Percentiles rank a stretch among this genome's conserved stretches.
These are phyloP conservation scores for Xylaria telfairii DNA, from an alignment of 495 filamentous ascomycete genomes.

Conservation along the genomic window DNA sequence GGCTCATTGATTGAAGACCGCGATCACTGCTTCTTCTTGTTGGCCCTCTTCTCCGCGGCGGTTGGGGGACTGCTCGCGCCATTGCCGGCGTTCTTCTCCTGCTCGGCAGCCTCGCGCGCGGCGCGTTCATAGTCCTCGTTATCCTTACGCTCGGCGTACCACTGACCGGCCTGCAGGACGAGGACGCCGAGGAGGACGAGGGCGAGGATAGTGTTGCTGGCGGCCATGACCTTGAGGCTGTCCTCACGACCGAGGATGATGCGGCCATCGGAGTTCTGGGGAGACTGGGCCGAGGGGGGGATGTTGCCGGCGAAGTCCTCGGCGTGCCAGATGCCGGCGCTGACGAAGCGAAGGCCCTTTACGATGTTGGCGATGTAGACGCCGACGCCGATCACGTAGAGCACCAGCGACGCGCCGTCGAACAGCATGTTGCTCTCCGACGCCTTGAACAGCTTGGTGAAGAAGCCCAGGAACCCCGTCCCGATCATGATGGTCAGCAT, in stretches of 20 bases:
- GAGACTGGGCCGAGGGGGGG: slow-evolving; percentile 50
- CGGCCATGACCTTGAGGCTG: slow-evolving; percentile 86
- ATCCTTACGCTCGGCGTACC: slow-evolving; percentile 97
- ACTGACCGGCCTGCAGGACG: slow-evolving; percentile 95
- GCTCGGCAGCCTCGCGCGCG: slow-evolving; percentile 59
- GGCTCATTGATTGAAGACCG: background rate
- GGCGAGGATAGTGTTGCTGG: slow-evolving; percentile 93
- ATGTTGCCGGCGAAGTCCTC: slow-evolving; percentile 44
- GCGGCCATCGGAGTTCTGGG: slow-evolving; percentile 43
- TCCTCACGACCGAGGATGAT: slow-evolving; percentile 75
- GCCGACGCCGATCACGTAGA: slow-evolving; percentile 89
- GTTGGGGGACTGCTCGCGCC: slow-evolving; percentile 30
- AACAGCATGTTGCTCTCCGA: slow-evolving; percentile 94
- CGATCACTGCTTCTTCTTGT: slow-evolving; percentile 44
- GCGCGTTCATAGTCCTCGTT: slow-evolving; percentile 74
- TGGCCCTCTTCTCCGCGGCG: slow-evolving; percentile 41
- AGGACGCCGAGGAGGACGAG: slow-evolving; percentile 89
- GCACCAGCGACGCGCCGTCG: slow-evolving; percentile 86
- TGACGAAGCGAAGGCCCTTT: slow-evolving; percentile 84
- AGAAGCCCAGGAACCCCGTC: slow-evolving; percentile 86
- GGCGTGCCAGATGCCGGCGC: slow-evolving; percentile 60
- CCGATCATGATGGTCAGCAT: slow-evolving; percentile 92
- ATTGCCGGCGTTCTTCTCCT: slow-evolving; percentile 42
- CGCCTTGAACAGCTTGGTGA: slow-evolving; percentile 91
- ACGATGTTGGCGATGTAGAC: slow-evolving; percentile 96